A percentile compares a stretch with the other conserved stretches of the same genome.
These are phyloP conservation scores for Trichoderma semiorbis DNA, from an alignment of 2,329 filamentous ascomycete species.

Conservation along the genomic window DNA sequence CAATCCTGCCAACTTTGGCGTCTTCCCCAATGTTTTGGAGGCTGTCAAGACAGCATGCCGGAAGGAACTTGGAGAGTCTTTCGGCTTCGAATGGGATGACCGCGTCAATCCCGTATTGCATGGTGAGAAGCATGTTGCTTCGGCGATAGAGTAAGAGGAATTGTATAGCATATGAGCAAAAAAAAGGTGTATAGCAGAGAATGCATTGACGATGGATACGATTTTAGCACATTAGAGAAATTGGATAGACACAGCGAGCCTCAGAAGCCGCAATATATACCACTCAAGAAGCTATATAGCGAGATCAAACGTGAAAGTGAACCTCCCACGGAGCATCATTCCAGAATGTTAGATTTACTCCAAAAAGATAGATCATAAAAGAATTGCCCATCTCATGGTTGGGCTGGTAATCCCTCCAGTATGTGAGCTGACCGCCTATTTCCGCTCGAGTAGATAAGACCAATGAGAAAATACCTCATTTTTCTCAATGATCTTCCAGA, in stretches of 20 bases:
- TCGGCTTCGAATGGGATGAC: slow-evolving; percentile 6
- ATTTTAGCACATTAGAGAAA: background rate
- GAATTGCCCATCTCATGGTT: background rate
- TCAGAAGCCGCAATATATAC: background rate
- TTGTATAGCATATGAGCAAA: background rate
- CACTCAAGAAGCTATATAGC: background rate
- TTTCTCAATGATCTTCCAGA: background rate
- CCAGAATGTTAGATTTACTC: background rate
- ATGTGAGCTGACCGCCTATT: background rate
- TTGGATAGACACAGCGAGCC: slow-evolving; percentile 9
- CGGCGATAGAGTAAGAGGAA: slow-evolving; percentile 1
- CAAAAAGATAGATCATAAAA: background rate
- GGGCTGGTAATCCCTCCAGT: no score
- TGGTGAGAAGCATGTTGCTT: slow-evolving; percentile 4
- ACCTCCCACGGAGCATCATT: background rate
- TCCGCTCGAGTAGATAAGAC: background rate
- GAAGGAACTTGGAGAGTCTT: slow-evolving; percentile 3
- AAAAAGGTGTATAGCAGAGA: background rate
- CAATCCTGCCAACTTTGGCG: slow-evolving; percentile 14
- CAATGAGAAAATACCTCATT: background rate
- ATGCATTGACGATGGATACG: background rate
- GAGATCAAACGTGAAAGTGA: background rate
- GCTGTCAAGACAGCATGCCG: slow-evolving; percentile 3
- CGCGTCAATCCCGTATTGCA: slow-evolving; percentile 5
- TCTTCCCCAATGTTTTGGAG: slow-evolving; percentile 4